Conservation (phyloP, 148 eudicot genomes). For the Amaranthus hypochondriacus region DNA sequence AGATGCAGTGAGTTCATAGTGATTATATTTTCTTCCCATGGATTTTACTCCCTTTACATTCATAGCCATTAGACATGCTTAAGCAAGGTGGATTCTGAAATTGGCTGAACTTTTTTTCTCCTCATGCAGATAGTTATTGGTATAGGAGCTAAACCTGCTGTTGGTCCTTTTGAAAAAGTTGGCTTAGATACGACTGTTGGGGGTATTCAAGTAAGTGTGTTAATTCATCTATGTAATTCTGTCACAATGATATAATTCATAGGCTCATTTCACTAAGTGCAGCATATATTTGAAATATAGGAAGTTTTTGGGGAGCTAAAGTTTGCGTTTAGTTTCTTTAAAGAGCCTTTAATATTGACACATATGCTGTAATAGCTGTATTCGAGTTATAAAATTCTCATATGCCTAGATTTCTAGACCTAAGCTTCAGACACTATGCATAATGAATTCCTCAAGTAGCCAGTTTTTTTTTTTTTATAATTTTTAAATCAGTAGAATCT, state of each 20-base stretch:
- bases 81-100: background rate
- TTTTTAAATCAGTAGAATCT: background rate
- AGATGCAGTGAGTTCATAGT: constrained; percentile 54
- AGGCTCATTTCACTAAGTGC: background rate
- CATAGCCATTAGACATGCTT: background rate
- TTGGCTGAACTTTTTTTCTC: constrained; percentile 2
- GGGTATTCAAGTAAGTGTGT: constrained; percentile 71
- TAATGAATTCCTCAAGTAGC: background rate
- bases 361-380: background rate
- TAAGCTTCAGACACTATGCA: background rate
- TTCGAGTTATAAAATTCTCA: background rate
- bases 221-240: background rate
- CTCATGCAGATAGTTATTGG: constrained; percentile 74
- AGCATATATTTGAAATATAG: background rate
- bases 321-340: background rate
- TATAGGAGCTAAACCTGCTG: constrained; percentile 93
- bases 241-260: background rate
- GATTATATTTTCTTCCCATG: background rate
- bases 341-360: background rate
- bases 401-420: background rate
- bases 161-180: constrained; percentile 62
- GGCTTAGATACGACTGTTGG: constrained; percentile 69
- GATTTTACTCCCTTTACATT: background rate
- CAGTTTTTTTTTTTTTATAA: background rate
- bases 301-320: background rate